Conservation (phyloP, 148 eudicot species). For the Dianthus caryophyllus region DNA sequence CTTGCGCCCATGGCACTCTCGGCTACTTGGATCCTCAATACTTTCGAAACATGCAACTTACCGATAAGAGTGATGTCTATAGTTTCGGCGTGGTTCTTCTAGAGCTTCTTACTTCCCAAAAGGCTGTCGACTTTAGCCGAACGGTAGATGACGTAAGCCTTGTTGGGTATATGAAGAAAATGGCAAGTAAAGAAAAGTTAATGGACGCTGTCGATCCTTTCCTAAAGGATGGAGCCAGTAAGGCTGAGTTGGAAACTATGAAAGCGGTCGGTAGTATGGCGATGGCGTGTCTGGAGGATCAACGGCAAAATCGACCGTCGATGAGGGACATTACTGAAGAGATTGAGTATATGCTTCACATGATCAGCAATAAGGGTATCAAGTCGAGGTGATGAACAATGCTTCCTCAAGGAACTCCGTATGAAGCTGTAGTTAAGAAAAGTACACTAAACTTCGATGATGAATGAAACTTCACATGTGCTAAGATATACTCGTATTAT, state of each 20-base stretch:
- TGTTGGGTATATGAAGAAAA: slow-evolving; percentile 35
- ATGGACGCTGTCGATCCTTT: slow-evolving; percentile 41
- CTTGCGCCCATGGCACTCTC: slow-evolving; percentile 51
- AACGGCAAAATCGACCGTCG: slow-evolving; percentile 47
- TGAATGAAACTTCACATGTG: too few relatives aligned
- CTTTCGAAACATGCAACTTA: slow-evolving; percentile 44
- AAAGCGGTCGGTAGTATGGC: slow-evolving; percentile 40
- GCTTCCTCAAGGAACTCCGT: too few relatives aligned
- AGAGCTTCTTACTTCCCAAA: slow-evolving; percentile 45
- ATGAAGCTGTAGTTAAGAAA: too few relatives aligned
- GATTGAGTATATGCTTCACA: slow-evolving; percentile 44
- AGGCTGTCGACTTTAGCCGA: slow-evolving; percentile 48
- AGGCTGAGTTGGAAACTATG: slow-evolving; percentile 46
- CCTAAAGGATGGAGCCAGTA: slow-evolving; percentile 28
- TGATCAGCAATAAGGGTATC: slow-evolving; percentile 23
- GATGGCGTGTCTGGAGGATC: slow-evolving; percentile 36
- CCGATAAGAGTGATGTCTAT: slow-evolving; percentile 58
- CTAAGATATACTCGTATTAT: too few relatives aligned
- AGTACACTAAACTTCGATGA: too few relatives aligned
- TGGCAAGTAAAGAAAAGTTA: slow-evolving; percentile 27
- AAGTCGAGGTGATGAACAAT: slow-evolving; percentile 7
- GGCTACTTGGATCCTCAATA: slow-evolving; percentile 64
- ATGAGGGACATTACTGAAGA: slow-evolving; percentile 54
- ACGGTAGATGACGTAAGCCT: slow-evolving; percentile 45
- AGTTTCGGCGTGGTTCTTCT: slow-evolving; percentile 63